Evolutionary conservation across 305 asterid species (phyloP), one percentile per base, ranked within the genome.

Genomic region (Plantago lanceolata): DNA sequence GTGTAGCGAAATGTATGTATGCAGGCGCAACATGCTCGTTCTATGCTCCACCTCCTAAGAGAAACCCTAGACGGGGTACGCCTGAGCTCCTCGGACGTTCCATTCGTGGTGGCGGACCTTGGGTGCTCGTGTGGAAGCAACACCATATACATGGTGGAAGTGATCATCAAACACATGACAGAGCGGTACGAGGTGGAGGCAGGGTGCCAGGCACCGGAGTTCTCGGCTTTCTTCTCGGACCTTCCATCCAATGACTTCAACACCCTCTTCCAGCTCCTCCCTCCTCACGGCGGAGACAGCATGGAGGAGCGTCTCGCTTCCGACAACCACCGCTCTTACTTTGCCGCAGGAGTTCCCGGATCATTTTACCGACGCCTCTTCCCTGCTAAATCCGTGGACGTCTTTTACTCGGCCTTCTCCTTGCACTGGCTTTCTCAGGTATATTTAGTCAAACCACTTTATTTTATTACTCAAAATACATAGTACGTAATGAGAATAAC

Each of bases 391-490:
- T 84, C 88, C 1, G 73, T 93, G 35, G 95, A 93, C 26, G 79
- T 89, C 48, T 87, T 89, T 68, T 89, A 93, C 56, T 93, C 97
- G 0, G 97, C 98, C 0, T 89, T 89, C 62, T 89, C 97, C 18
- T 64, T 93, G 79, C 98, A 93, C 78, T 93, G 98, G 98, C 92
- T 93, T 16, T 93, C 98, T 71, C 97, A 87, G 94, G 98, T 88
- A 31, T 31, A 31, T 1, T 31, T 31, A 8, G 0, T 8, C 0
- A 31, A n/a, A n/a, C n/a, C n/a, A n/a, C n/a, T n/a, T n/a, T n/a
- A n/a, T n/a, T n/a, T n/a, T n/a, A n/a, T n/a, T n/a, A n/a, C n/a
- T n/a, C n/a, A n/a, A n/a, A n/a, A n/a, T n/a, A n/a, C n/a, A n/a
- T n/a, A n/a, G n/a, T n/a, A n/a, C n/a, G n/a, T n/a, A n/a, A n/a